Evolutionary conservation across 2,329 filamentous ascomycete genomes (phyloP), one percentile per base, ranked within the genome.

Genomic region (Phaeosphaeriaceae sp.): DNA sequence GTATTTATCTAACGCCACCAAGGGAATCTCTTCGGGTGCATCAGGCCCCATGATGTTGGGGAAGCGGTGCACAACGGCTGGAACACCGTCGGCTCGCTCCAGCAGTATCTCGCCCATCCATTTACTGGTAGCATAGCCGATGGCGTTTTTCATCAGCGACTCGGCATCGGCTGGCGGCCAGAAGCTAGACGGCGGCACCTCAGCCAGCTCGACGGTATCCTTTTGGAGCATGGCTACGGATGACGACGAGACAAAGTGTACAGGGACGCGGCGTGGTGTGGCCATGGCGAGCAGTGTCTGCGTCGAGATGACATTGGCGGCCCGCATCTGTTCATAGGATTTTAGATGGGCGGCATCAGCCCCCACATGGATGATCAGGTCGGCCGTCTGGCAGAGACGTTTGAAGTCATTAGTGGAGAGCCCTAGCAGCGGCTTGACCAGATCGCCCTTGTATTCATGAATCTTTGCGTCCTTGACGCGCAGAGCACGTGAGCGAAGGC

Each of bases 311-410:
- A 36, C 33, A 17, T 36, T 36, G 33, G 60, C 39, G 11, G 46
- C 42, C 1, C 54, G 53, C 2, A 67, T 46, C 1, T 50, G 39
- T 9, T 39, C 16, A 35, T 67, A 67, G 13, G 53, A 52, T 46
- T 66, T 61, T n/a, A 68, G 44, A 42, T 53, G 58, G 16, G 59
- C 54, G 3, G 54, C 57, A 37, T 62, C 54, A 43, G 49, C 54
- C 4, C 62, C 64, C 28, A 56, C 58, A 34, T 63, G 55, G 38
- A 68, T 58, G 21, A 53, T 40, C n/a, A 37, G 11, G 29, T 53
- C 32, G 16, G 32, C 32, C 4, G 32, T 34, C 16, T 34, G 32
- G 32, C 13, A 9, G 16, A 34, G 32, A 13, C 23, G 20, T 12
- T 4, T 20, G 20, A 40, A 32, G 21, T 49, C 28, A 2, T 34